Evolutionary conservation across 139 green algal genomes (phyloP).

Genomic region (Chlorella sp.): DNA sequence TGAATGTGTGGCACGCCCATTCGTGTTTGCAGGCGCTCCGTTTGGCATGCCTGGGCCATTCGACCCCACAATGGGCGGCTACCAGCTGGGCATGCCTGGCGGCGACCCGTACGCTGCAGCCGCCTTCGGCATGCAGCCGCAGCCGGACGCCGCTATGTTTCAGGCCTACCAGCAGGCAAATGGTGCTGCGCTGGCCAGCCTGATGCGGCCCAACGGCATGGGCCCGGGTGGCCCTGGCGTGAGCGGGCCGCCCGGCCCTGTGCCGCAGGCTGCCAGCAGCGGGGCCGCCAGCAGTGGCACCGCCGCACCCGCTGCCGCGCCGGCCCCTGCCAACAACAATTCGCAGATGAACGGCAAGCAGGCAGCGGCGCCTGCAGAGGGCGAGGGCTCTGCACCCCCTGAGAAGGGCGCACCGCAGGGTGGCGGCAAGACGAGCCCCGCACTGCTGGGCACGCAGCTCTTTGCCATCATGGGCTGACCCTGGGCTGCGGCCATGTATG

Average conservation of each 20-base stretch:
- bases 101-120: constrained; percentile 20
- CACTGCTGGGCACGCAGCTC: constrained; percentile 52
- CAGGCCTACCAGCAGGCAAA: constrained; percentile 28
- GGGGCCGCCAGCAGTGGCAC: neutral
- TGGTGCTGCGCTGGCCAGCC: neutral
- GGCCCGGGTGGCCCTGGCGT: neutral
- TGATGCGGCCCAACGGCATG: constrained; percentile 14
- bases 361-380: neutral
- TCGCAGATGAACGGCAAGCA: constrained; percentile 32
- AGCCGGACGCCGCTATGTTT: constrained; percentile 22
- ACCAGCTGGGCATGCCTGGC: constrained; percentile 31
- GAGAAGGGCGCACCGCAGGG: constrained; percentile 54
- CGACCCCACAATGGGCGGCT: constrained; percentile 20
- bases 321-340: neutral
- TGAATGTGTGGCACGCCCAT: neutral
- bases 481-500: too few relatives aligned
- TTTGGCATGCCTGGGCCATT: constrained; percentile 25
- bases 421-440: constrained; percentile 58
- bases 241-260: neutral
- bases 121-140: constrained; percentile 23
- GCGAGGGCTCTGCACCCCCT: neutral
- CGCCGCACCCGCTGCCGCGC: neutral
- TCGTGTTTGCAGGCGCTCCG: neutral
- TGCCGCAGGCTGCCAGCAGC: neutral
- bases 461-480: constrained; percentile 36